phyloP scores from a whole-genome alignment of 768 basidiomycete species.

The Pleurotus platypus region DNA sequence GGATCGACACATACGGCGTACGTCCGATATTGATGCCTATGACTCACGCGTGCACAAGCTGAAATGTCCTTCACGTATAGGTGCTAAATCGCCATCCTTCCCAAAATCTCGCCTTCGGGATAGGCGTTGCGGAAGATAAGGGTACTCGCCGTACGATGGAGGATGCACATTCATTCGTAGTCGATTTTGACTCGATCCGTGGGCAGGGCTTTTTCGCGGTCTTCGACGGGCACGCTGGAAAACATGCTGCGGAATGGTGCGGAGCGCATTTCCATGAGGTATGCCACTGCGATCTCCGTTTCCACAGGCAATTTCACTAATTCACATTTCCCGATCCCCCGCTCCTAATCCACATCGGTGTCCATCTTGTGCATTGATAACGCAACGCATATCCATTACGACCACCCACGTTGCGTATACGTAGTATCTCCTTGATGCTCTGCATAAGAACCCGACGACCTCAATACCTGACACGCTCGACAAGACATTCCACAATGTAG shows the following conservation, averaged over 20 bases:
- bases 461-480: constrained; percentile 88
- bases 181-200: constrained; percentile 85
- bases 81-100: constrained; percentile 73
- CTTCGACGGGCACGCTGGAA: constrained; percentile 98
- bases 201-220: constrained; percentile 99
- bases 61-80: constrained; percentile 28
- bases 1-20: constrained; percentile 73
- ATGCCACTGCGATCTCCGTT: not conserved
- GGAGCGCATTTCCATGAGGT: constrained; percentile 92
- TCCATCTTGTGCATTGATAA: too few species aligned
- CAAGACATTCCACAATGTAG: constrained; percentile 91
- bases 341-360: too few species aligned
- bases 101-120: constrained; percentile 60
- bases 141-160: constrained; percentile 94
- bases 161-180: constrained; percentile 93
- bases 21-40: constrained; percentile 18
- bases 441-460: constrained; percentile 53
- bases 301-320: too few species aligned
- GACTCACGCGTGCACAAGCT: not conserved
- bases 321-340: too few species aligned
- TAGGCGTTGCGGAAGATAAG: constrained; percentile 82
- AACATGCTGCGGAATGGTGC: constrained; percentile 99
- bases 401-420: too few species aligned
- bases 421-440: constrained; percentile 60
- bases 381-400: too few species aligned